Evolutionary conservation across 306 rosid species (phyloP).

Genomic region (Quercus aquifolioides): DNA sequence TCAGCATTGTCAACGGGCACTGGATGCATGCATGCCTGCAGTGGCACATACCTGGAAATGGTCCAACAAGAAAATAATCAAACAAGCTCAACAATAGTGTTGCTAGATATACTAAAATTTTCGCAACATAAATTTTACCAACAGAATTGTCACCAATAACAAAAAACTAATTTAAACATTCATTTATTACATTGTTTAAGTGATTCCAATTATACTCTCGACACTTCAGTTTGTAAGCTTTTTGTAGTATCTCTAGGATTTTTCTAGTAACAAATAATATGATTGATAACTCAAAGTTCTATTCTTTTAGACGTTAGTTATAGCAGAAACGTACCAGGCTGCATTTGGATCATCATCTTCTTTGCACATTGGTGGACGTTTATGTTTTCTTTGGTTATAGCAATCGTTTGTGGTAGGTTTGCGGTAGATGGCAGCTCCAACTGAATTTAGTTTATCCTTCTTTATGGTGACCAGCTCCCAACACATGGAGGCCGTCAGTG

Average conservation of each 20-base stretch:
- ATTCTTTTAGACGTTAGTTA: no score
- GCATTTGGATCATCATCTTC: slow-evolving; percentile 82
- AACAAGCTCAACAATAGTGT: not conserved
- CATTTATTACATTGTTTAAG: no score
- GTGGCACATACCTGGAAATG: slow-evolving; percentile 76
- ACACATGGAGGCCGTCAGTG: slow-evolving; percentile 71
- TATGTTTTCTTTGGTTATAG: slow-evolving; percentile 61
- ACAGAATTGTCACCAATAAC: no score
- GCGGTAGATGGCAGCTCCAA: slow-evolving; percentile 78
- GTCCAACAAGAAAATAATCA: not conserved
- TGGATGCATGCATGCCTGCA: slow-evolving; percentile 76
- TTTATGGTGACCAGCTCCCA: slow-evolving; percentile 88
- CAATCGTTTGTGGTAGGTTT: slow-evolving; percentile 77
- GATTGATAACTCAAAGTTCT: no score
- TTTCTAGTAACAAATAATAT: no score
- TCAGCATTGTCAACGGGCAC: slow-evolving; percentile 44
- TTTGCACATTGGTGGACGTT: slow-evolving; percentile 76
- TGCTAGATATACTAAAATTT: no score
- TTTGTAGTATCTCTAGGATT: no score
- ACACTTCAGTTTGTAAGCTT: no score
- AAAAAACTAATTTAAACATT: no score
- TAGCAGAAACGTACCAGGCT: slow-evolving; percentile 58
- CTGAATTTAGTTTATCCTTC: slow-evolving; percentile 53
- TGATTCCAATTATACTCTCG: no score
- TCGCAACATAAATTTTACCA: no score